Base-by-base conservation (phyloP, 768 basidiomycete genomes). In the Glaciozyma martinii region DNA sequence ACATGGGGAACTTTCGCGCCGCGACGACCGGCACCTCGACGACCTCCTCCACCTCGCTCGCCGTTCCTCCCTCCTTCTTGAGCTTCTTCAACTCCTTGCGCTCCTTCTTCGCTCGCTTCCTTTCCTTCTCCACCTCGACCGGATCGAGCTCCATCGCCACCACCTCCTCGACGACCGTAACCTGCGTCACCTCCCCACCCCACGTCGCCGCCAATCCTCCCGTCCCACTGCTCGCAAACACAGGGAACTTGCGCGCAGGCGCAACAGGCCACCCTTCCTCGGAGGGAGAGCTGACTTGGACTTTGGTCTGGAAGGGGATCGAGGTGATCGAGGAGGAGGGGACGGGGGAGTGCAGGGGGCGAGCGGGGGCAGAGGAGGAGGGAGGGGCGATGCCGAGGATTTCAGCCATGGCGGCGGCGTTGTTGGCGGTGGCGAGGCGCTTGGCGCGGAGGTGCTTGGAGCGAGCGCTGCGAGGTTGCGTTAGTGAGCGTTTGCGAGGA, bases 371-470 rank as follows among this genome's bases (percentile, higher is more conserved):
- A 13, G 71, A 59, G 21, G 67, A 56, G 5, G 65, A 58, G 21
- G 66, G 53, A 6, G 71, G 71, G 0, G 72, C 67, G 50, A 71
- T 65, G 16, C 72, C 72, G 54, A 73, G 70, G 43, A 73, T 73
- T 57, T 73, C 72, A 12, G 72, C 72, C 66, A 73, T 67, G 16
- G 72, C 72, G 32, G 62, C 37, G 12, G 67, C 61, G 65, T 66
- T 70, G 23, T 43, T 29, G 8, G 70, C 57, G 9, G 69, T 61
- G 1, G 67, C 67, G 61, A 71, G 63, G 16, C 72, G 69, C 53
- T 73, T 73, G 12, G 72, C 37, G n/a, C 67, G 62, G 29, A 73
- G 63, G 63, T 73, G 67, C 46, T 70, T 70, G 21, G 68, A 70
- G 40, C 68, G 68, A 3, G 68, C 62, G 27, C 68, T 70, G 58